Conservation (phyloP, 768 basidiomycete species). For the Naganishia antarctica region DNA sequence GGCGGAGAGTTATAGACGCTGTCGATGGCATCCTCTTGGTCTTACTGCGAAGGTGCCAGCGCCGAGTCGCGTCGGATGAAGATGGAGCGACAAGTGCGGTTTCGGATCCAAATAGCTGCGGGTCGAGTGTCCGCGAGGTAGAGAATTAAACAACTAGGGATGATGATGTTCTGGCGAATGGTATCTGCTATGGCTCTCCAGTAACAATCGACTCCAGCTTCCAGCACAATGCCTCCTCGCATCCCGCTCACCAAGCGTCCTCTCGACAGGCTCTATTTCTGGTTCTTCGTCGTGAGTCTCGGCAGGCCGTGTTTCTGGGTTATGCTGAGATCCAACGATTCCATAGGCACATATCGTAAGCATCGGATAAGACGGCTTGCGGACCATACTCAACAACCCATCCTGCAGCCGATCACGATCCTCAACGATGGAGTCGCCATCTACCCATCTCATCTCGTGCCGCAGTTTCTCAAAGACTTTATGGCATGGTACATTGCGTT, state of each 20-base stretch:
- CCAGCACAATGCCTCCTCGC: not conserved
- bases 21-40: not conserved
- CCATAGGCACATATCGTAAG: conserved; percentile 58
- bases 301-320: too few species aligned
- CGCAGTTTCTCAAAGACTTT: conserved; percentile 53
- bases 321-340: not conserved
- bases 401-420: conserved; percentile 60
- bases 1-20: too few species aligned
- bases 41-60: not conserved
- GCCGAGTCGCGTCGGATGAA: not conserved
- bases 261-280: conserved; percentile 57
- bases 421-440: conserved; percentile 67
- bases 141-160: not conserved
- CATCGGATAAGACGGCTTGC: not conserved
- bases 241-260: conserved; percentile 27
- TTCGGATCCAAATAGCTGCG: conserved; percentile 3
- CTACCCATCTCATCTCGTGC: conserved; percentile 53
- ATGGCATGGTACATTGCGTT: conserved; percentile 56
- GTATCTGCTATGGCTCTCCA: too few species aligned
- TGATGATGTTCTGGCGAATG: too few species aligned
- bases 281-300: conserved; percentile 61
- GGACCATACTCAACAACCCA: too few species aligned
- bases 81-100: not conserved
- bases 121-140: too few species aligned
- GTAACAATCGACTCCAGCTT: too few species aligned